Evolutionary conservation across 495 filamentous ascomycete genomes (phyloP).

Genomic region (Penicillium canariense): DNA sequence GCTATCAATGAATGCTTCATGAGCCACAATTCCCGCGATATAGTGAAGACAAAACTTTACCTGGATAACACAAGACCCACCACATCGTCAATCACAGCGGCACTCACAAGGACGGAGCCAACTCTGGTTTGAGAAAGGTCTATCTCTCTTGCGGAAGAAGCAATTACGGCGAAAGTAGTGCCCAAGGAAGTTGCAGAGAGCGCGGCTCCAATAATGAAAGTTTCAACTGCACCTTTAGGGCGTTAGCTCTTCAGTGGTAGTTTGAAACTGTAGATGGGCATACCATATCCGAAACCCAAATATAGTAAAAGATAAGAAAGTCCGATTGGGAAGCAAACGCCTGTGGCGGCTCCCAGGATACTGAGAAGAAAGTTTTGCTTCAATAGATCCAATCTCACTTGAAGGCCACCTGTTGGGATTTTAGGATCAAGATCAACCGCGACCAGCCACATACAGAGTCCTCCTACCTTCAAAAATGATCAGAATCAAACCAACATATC

Average conservation of each 20-base stretch:
- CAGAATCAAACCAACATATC: conserved; percentile 38
- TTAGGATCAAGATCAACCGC: background rate
- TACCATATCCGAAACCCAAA: conserved; percentile 33
- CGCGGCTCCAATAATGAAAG: conserved; percentile 35
- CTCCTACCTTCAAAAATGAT: conserved; percentile 36
- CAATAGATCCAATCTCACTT: conserved; percentile 31
- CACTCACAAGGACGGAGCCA: conserved; percentile 45
- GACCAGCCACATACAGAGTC: background rate
- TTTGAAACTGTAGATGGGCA: background rate
- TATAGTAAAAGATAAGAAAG: conserved; percentile 33
- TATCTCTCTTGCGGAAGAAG: conserved; percentile 25
- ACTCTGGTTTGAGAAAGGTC: conserved; percentile 33
- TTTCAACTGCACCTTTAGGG: conserved; percentile 31
- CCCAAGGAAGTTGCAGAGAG: conserved; percentile 37
- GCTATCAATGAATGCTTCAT: conserved; percentile 10
- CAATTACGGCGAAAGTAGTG: conserved; percentile 37
- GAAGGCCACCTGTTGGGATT: conserved; percentile 30
- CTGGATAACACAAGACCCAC: conserved; percentile 59
- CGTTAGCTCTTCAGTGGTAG: background rate
- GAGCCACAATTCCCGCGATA: background rate
- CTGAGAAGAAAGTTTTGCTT: conserved; percentile 33
- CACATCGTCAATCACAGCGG: conserved; percentile 80
- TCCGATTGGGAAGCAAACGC: conserved; percentile 33
- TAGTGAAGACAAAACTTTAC: background rate
- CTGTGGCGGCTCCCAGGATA: conserved; percentile 31